Evolutionary conservation across 2,329 filamentous ascomycete species (phyloP), one percentile per base, ranked within the genome.

Genomic region (Pyrenochaeta sp.): DNA sequence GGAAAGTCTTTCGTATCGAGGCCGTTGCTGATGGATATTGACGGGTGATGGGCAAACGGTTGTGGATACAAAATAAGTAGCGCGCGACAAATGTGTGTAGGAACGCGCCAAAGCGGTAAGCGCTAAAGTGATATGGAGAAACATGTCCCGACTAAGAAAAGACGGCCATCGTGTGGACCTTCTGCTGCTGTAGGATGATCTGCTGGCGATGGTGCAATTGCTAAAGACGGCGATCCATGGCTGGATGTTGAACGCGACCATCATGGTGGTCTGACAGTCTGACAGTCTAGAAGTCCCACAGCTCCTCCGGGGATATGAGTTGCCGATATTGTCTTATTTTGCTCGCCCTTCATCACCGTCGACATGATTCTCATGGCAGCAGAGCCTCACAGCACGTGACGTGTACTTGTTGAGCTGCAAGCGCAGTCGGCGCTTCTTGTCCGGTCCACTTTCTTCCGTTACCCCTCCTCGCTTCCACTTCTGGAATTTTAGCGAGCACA

Each of bases 61-160:
- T 62, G 59, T 66, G 63, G 63, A 54, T 56, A 56, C 54, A 39
- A 25, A 52, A 9, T 25, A 22, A n/a, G 46, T 66, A 61, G 63
- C 56, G 61, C 43, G 37, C 47, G 50, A 54, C 56, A 59, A 49
- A 57, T 47, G 45, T 64, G 50, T 60, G 61, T 58, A 55, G 56
- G 52, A 48, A 50, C 52, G 53, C 30, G 50, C 45, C 15, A 22
- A 43, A 44, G 32, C 59, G 53, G 53, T 54, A 49, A 42, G 53
- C 49, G 56, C 54, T 56, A 44, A 55, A 43, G 46, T 59, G 44
- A 59, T 56, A 51, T 46, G 54, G 53, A 46, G 52, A 57, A 57
- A 54, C n/a, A 27, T 28, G 12, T n/a, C 19, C 25, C 2, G 9
- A 44, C 49, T 44, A 64, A 50, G 50, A 56, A 19, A 51, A 58